Evolutionary conservation across 2,329 filamentous ascomycete genomes (phyloP), one percentile per base, ranked within the genome.

Genomic region (Penicillium carneum): DNA sequence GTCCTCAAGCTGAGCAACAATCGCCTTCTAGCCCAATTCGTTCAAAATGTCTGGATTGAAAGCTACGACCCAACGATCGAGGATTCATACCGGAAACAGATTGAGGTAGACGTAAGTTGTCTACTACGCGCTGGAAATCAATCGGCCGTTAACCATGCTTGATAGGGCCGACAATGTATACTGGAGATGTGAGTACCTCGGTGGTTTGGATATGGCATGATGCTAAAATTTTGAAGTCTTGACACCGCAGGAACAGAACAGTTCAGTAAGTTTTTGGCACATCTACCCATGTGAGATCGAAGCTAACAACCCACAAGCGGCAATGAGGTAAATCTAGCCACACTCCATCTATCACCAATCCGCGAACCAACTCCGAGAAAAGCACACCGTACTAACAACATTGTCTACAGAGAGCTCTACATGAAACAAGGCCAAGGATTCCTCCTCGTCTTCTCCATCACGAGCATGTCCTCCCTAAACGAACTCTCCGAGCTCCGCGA

Each of bases 361-460:
- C 11, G 23, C 45, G 14, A 16, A n/a, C 38, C 31, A 8, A 51
- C 26, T 12, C 6, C 23, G 9, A 14, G 34, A 20, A 51, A 29
- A 34, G 41, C 16, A 36, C 38, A 50, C 49, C 31, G 83, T 47
- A 57, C 58, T 70, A 46, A 70, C 52, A 51, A 46, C 56, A 42
- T 55, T 31, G 36, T 10, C 16, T 14, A 7, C 68, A 86, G 91
- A 74, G 91, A 95, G 75, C 83, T 94, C 47, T 95, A 96, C 82
- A 96, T 97, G 91, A 95, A 95, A 76, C 91, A 92, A 41, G 92
- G 92, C 57, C 92, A 96, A 79, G 92, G 93, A 0, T 97, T 97
- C 76, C 86, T 97, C 57, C 85, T 97, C 39, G 93, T 96, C 60
- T 97, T 96, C 80, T 94, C 90, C 79, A 96, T 96, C 74, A 94